These are phyloP conservation scores for Psophocarpus tetragonolobus DNA, from an alignment of 306 rosid genomes.

Conservation along the genomic window DNA sequence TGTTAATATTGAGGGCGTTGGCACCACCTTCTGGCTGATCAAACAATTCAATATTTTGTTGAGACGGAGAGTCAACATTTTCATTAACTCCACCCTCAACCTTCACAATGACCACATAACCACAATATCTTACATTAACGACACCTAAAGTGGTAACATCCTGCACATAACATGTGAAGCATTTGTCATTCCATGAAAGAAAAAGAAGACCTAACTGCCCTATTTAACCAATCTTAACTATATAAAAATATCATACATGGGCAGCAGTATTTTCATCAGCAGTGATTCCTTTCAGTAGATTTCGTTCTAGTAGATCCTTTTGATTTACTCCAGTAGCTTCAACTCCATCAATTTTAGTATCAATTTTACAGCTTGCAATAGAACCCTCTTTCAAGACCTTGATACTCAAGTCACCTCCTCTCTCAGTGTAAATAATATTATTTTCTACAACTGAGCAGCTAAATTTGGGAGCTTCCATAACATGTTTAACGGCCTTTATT, in stretches of 20 bases:
- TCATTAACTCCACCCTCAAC: constrained; percentile 59
- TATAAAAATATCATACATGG: constrained; percentile 65
- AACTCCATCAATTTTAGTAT: constrained; percentile 89
- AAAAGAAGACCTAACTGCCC: constrained; percentile 27
- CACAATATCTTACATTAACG: constrained; percentile 81
- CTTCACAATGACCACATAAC: constrained; percentile 75
- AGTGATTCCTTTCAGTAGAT: constrained; percentile 91
- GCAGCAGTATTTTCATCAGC: constrained; percentile 99
- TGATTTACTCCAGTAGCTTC: constrained; percentile 67
- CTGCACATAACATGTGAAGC: constrained; percentile 54
- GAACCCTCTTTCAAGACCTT: constrained; percentile 73
- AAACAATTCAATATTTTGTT: constrained; percentile 61
- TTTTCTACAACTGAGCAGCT: constrained; percentile 45
- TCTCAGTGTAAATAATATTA: constrained; percentile 52
- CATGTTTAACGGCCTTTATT: constrained; percentile 62
- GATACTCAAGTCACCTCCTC: constrained; percentile 78
- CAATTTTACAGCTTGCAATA: constrained; percentile 79
- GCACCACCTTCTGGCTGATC: constrained; percentile 97
- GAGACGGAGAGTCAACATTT: constrained; percentile 51
- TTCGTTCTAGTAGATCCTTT: constrained; percentile 69
- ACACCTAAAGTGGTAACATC: constrained; percentile 81
- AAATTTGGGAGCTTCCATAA: constrained; percentile 47
- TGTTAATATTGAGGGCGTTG: constrained; percentile 85
- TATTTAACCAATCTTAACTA: constrained; percentile 28
- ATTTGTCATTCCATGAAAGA: constrained; percentile 23